Conservation (phyloP, 176 grass and related monocot species). For the Carex kokanica region DNA sequence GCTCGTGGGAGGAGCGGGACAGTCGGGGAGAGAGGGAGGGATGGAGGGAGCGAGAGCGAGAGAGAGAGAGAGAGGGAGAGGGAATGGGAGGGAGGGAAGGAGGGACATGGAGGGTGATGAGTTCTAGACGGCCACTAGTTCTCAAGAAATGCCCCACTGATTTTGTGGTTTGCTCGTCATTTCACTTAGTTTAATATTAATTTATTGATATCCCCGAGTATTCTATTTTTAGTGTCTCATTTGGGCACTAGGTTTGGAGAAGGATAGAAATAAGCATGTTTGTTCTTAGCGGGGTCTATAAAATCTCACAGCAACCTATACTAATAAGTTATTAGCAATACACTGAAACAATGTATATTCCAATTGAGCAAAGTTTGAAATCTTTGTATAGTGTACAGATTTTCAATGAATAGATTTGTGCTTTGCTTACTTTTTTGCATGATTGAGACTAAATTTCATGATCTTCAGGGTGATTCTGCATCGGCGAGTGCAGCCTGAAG, state of each 20-base stretch:
- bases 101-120: too few relatives aligned
- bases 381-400: background rate
- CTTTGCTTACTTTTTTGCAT: background rate
- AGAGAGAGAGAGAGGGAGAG: too few relatives aligned
- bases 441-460: background rate
- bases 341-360: background rate
- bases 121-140: too few relatives aligned
- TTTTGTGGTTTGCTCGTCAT: background rate
- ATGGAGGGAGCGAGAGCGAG: too few relatives aligned
- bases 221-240: background rate
- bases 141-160: background rate
- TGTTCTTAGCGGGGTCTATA: too few relatives aligned
- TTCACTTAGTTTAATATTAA: background rate
- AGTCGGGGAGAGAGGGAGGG: too few relatives aligned
- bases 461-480: conserved; percentile 25
- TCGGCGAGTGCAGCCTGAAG: conserved; percentile 35
- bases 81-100: too few relatives aligned
- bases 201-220: background rate
- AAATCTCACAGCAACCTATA: too few relatives aligned
- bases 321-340: too few relatives aligned
- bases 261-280: too few relatives aligned
- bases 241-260: too few relatives aligned
- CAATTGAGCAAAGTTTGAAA: background rate
- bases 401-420: background rate
- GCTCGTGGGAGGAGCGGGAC: too few relatives aligned